Base-by-base conservation (phyloP, 2,329 filamentous ascomycete species). In the Calonectria pauciramosa region DNA sequence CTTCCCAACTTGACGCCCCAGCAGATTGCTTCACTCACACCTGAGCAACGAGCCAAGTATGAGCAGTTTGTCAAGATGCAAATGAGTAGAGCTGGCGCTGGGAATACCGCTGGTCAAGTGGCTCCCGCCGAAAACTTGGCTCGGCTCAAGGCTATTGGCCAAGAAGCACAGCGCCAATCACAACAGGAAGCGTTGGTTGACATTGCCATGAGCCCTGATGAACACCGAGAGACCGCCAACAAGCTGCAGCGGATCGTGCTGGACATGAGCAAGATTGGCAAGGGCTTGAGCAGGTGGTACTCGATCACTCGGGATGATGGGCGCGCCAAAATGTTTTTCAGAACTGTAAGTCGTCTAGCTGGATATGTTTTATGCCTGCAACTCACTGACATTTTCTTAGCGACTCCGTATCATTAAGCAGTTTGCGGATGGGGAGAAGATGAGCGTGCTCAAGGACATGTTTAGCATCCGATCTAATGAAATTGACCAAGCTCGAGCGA, bases 391-490 rank as follows among this genome's bases (percentile, higher is more conserved):
- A 49, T 72, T 4, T 41, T 51, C 11, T 51, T 78, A 93, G 90
- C 89, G 90, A 73, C 83, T 87, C 34, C 89, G 89, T 14, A 84
- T 93, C 38, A 78, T 87, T 0, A 87, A 86, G 56, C 91, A 93
- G 78, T 93, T 91, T 74, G 79, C 82, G 6, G 88, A 91, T 71
- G 87, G 86, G 18, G 87, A 89, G 1, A 82, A 84, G 63, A 87
- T 89, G 85, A 84, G 80, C 3, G 82, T 83, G 2, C 82, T 88
- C 14, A 90, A 88, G 75, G 85, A 88, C 9, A 82, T 81, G 3
- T 90, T 93, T 59, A 90, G 89, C 30, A 88, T 93, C 23, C 84
- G 82, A n/a, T 81, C 84, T 0, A 79, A 85, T 4, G 91, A 93
- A 66, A 80, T 92, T 28, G 89, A 91, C 34, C 84, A 87, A 32